Evolutionary conservation across 768 basidiomycete species (phyloP).

Genomic region (Naematelia encephala): DNA sequence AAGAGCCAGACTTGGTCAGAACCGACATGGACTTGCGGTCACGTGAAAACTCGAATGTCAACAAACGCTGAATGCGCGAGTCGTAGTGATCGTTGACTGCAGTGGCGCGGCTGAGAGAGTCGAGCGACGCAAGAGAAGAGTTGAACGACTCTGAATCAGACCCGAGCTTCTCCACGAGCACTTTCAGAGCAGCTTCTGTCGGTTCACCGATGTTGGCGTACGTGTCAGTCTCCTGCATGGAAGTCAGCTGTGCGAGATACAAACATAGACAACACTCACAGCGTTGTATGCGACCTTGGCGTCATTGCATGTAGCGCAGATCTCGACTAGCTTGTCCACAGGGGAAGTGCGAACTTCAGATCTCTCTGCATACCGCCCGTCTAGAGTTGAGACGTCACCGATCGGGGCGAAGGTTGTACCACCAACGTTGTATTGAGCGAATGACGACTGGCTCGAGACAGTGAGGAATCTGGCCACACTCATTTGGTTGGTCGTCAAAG

Average conservation of each 20-base stretch:
- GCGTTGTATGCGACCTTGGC: constrained; percentile 79
- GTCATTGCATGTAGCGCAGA: constrained; percentile 91
- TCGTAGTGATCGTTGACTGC: constrained; percentile 84
- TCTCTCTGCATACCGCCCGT: constrained; percentile 66
- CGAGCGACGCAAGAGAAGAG: constrained; percentile 59
- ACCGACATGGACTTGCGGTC: constrained; percentile 99
- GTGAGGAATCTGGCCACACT: constrained; percentile 85
- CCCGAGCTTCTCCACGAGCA: constrained; percentile 90
- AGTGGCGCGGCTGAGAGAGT: constrained; percentile 65
- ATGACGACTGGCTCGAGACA: constrained; percentile 59
- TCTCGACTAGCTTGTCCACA: constrained; percentile 66
- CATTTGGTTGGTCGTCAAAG: constrained; percentile 96
- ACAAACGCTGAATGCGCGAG: constrained; percentile 66
- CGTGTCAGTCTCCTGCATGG: constrained; percentile 65
- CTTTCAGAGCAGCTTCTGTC: constrained; percentile 93
- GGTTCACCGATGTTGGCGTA: constrained; percentile 91
- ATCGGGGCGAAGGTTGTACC: constrained; percentile 88
- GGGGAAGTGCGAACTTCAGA: constrained; percentile 39
- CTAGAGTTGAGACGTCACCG: constrained; percentile 67
- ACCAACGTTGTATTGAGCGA: constrained; percentile 72
- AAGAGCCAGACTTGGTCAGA: constrained; percentile 63
- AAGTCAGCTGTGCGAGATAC: constrained; percentile 9
- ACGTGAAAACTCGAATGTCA: constrained; percentile 96
- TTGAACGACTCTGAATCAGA: constrained; percentile 58
- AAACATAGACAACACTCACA: constrained; percentile 54